These are phyloP conservation scores for Solanum verrucosum DNA, from an alignment of 257 asterid species.

Conservation along the genomic window DNA sequence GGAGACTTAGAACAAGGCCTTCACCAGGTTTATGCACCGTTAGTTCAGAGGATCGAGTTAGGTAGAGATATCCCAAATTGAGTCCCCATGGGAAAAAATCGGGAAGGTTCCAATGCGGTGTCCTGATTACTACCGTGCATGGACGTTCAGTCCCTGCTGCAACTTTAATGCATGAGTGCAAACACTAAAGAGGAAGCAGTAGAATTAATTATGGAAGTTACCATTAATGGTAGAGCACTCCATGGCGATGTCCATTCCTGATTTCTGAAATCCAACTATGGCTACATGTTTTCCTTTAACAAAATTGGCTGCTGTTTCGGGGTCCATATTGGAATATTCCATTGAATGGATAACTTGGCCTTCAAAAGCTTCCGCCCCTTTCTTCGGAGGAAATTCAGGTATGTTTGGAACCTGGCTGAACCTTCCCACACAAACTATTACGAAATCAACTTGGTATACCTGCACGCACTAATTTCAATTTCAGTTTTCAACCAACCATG, in stretches of 20 bases:
- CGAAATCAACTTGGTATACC: constrained; percentile 25
- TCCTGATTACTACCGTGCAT: constrained; percentile 34
- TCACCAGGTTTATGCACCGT: constrained; percentile 39
- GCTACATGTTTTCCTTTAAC: constrained; percentile 23
- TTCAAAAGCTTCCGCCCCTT: constrained; percentile 23
- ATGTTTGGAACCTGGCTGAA: constrained; percentile 26
- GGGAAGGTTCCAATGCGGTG: constrained; percentile 37
- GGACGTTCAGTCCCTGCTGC: constrained; percentile 36
- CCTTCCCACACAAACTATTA: constrained; percentile 30
- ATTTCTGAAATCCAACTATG: constrained; percentile 38
- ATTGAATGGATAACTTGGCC: constrained; percentile 38
- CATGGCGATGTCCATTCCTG: constrained; percentile 38
- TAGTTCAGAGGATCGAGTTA: constrained; percentile 33
- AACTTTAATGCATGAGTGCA: not conserved
- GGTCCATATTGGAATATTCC: constrained; percentile 32
- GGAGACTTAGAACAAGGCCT: constrained; percentile 24
- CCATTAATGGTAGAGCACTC: constrained; percentile 28
- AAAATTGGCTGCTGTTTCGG: constrained; percentile 8
- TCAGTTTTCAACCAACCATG: not conserved
- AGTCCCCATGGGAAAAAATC: constrained; percentile 36
- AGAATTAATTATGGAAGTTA: no score
- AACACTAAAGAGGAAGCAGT: no score
- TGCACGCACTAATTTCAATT: not conserved
- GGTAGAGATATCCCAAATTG: constrained; percentile 19
- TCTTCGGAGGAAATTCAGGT: constrained; percentile 24